Evolutionary conservation across 768 basidiomycete genomes (phyloP), one percentile per base, ranked within the genome.

Genomic region (Lactifluus pinguis): DNA sequence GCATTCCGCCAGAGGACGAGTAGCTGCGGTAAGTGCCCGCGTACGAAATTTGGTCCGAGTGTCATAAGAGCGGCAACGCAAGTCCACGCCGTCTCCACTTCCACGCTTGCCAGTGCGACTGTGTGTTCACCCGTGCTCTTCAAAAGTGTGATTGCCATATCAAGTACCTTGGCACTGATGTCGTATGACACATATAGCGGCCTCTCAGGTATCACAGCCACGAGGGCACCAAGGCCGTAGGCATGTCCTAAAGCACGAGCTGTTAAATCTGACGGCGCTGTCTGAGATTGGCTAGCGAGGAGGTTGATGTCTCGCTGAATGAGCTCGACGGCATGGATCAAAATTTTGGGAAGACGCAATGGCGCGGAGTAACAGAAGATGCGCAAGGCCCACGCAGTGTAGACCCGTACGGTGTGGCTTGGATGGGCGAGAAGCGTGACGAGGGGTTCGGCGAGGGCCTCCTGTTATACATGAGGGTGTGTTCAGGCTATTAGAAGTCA

Each of bases 1-100:
- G 95, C 94, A 67, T 99, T 99, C 36, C 97, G 80, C 97, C 97
- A 99, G 3, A 99, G 81, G 0, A 98, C 92, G 44, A 98, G 80
- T 17, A 98, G 78, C 67, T 98, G 95, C 0, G 95, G 89, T 2
- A 98, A 81, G 71, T 99, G 94, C 0, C 92, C 83, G 17, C 92
- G 85, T 55, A 98, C 93, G 65, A 98, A 97, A 67, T 92, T 89
- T 3, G 90, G 92, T 0, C 95, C 95, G 7, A 97, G 83, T 2
- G 87, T 81, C 90, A 98, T 93, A 32, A 98, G 74, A 0, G 93
- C 86, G 0, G 89, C 85, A 56, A 99, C 91, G 39, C 89, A 75
- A 13, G 86, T 93, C 97, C 97, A 98, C 0, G 95, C 93, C 1
- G 95, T 87, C 69, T 95, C 93, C 2, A 97, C 85, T 69, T 95